phyloP scores from a whole-genome alignment of 257 asterid species.

The Lycium barbarum region DNA sequence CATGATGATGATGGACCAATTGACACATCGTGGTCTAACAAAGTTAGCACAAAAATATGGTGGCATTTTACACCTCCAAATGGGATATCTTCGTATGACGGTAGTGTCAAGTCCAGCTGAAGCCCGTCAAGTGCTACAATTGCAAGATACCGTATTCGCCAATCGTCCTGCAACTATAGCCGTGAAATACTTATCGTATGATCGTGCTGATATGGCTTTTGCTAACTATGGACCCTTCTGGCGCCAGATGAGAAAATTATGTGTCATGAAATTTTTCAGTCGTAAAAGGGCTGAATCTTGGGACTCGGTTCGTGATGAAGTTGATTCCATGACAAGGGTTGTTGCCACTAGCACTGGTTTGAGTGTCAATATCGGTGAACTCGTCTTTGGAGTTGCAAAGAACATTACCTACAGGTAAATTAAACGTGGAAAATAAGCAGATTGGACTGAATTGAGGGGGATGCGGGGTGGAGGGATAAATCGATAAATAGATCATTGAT shows the following conservation, averaged over 20 bases:
- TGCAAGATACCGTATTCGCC: conserved; percentile 66
- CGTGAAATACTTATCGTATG: conserved; percentile 60
- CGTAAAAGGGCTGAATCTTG: conserved; percentile 75
- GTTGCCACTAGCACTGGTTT: conserved; percentile 44
- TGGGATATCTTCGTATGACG: conserved; percentile 40
- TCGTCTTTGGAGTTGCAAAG: conserved; percentile 63
- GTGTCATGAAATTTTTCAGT: conserved; percentile 74
- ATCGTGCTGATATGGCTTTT: conserved; percentile 77
- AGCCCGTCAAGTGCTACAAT: conserved; percentile 65
- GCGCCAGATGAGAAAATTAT: conserved; percentile 82
- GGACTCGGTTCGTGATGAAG: conserved; percentile 78
- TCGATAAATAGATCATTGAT: neutral
- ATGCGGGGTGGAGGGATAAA: too few relatives aligned
- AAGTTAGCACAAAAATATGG: conserved; percentile 59
- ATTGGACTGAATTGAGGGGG: neutral
- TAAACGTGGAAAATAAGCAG: neutral
- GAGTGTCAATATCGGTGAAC: conserved; percentile 62
- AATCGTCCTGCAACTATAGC: conserved; percentile 71
- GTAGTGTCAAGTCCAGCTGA: conserved; percentile 61
- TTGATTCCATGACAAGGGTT: conserved; percentile 49
- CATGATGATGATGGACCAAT: conserved; percentile 57
- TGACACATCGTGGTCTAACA: conserved; percentile 68
- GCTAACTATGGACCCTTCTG: conserved; percentile 81
- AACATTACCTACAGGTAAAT: conserved; percentile 45
- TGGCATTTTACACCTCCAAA: conserved; percentile 41